These are phyloP conservation scores for Pneumocystis canis DNA, from an alignment of 1,139 yeast genomes.

Conservation along the genomic window DNA sequence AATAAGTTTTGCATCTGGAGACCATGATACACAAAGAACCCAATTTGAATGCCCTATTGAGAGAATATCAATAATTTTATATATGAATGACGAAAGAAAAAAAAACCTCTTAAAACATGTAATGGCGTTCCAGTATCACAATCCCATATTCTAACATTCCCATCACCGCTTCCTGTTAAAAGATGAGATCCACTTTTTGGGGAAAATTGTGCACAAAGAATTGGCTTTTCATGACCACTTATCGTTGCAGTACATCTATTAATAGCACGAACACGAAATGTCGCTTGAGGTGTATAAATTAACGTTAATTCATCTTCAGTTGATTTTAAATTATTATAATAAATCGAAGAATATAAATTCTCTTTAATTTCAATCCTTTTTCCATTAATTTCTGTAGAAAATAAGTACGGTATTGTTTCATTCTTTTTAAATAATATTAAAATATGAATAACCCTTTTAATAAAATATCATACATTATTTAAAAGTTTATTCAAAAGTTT, in stretches of 20 bases:
- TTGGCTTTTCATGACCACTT: conserved; percentile 90
- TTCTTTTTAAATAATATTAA: neutral
- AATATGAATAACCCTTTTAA: neutral
- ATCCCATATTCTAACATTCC: conserved; percentile 96
- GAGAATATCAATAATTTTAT: neutral
- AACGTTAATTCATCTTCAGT: conserved; percentile 88
- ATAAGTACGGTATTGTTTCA: neutral
- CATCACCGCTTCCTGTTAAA: conserved; percentile 95
- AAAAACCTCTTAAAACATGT: conserved; percentile 37
- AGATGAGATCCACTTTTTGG: conserved; percentile 65
- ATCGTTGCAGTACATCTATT: conserved; percentile 86
- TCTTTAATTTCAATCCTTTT: conserved; percentile 51
- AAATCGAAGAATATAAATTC: conserved; percentile 59
- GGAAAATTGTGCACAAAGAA: conserved; percentile 82
- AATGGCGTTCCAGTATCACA: conserved; percentile 88
- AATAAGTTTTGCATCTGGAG: conserved; percentile 77
- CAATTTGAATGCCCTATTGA: conserved; percentile 68
- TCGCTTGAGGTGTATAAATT: conserved; percentile 87
- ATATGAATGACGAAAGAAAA: neutral
- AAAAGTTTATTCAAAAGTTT: neutral
- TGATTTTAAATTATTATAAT: conserved; percentile 73
- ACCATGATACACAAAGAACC: conserved; percentile 88
- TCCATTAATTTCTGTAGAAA: neutral
- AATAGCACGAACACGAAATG: conserved; percentile 81
- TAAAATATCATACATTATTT: neutral